These are phyloP conservation scores for Calonectria pauciramosa DNA, from an alignment of 2,329 filamentous ascomycete genomes.

Conservation along the genomic window DNA sequence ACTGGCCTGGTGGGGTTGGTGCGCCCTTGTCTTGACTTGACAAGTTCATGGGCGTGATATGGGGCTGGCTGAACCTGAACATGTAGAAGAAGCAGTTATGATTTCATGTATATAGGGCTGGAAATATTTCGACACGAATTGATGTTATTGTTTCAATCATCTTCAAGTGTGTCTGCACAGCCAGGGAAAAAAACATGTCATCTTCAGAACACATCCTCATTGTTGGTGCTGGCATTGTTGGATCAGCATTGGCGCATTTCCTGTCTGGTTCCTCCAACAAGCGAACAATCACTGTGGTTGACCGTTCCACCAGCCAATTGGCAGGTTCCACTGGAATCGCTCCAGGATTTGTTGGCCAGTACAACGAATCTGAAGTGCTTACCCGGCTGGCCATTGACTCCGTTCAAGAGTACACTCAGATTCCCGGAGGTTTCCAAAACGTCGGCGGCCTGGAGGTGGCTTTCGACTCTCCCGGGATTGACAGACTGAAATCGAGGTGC, in stretches of 20 bases:
- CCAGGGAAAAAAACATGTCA: constrained; percentile 31
- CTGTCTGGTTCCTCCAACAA: constrained; percentile 14
- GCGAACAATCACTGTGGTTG: constrained; percentile 35
- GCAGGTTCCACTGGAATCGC: constrained; percentile 41
- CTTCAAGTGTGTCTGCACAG: not conserved
- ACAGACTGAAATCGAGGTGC: constrained; percentile 23
- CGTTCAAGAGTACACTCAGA: constrained; percentile 37
- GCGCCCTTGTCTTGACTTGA: constrained; percentile 26
- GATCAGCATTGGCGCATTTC: constrained; percentile 33
- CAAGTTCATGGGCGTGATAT: constrained; percentile 4
- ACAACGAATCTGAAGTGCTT: constrained; percentile 40
- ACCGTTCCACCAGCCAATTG: constrained; percentile 30
- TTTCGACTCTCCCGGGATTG: constrained; percentile 22
- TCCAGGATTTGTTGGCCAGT: constrained; percentile 40
- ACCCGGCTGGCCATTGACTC: constrained; percentile 39
- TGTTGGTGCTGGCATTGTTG: constrained; percentile 37
- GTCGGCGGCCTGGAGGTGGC: constrained; percentile 41
- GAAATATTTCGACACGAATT: not conserved
- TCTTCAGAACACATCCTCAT: constrained; percentile 34
- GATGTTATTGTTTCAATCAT: not conserved
- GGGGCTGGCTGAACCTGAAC: not conserved
- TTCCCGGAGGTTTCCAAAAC: constrained; percentile 37
- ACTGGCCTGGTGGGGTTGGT: not conserved
- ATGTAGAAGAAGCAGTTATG: not conserved
- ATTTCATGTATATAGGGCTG: not conserved